Percentiles rank a stretch among this genome's conserved stretches.
These are phyloP conservation scores for Sordaria brevicollis DNA, from an alignment of 495 filamentous ascomycete genomes.

Conservation along the genomic window DNA sequence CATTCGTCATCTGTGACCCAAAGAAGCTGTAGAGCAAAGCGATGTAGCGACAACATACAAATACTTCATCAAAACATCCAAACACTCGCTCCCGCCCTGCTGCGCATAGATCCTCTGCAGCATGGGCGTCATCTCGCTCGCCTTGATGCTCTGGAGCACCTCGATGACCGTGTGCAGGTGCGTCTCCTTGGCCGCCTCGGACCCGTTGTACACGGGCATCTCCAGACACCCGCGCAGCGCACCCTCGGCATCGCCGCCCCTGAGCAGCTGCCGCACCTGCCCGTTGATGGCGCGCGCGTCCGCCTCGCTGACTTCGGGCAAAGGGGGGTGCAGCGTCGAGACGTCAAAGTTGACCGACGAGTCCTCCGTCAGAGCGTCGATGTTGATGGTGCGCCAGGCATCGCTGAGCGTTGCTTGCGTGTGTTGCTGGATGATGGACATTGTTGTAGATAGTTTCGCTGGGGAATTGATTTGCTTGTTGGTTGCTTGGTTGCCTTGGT, in stretches of 20 bases:
- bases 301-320: constrained; percentile 52
- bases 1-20: constrained; percentile 1
- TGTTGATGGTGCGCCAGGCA: constrained; percentile 86
- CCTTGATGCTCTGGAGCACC: constrained; percentile 81
- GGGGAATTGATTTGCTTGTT: neutral
- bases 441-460: constrained; percentile 11
- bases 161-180: constrained; percentile 75
- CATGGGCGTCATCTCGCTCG: constrained; percentile 81
- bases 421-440: constrained; percentile 51
- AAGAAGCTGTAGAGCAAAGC: no score
- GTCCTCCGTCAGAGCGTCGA: constrained; percentile 84
- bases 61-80: constrained; percentile 73
- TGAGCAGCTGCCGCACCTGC: constrained; percentile 76
- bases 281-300: constrained; percentile 62
- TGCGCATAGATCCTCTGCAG: constrained; percentile 62
- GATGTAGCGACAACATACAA: no score
- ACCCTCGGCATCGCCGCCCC: constrained; percentile 75
- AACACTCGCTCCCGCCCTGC: constrained; percentile 58
- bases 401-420: constrained; percentile 39
- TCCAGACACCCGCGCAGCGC: constrained; percentile 72
- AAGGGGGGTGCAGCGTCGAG: constrained; percentile 63
- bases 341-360: constrained; percentile 78
- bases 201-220: constrained; percentile 46
- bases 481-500: neutral
- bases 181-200: constrained; percentile 70